phyloP scores from a whole-genome alignment of 495 filamentous ascomycete species.

The Xylaria curta region DNA sequence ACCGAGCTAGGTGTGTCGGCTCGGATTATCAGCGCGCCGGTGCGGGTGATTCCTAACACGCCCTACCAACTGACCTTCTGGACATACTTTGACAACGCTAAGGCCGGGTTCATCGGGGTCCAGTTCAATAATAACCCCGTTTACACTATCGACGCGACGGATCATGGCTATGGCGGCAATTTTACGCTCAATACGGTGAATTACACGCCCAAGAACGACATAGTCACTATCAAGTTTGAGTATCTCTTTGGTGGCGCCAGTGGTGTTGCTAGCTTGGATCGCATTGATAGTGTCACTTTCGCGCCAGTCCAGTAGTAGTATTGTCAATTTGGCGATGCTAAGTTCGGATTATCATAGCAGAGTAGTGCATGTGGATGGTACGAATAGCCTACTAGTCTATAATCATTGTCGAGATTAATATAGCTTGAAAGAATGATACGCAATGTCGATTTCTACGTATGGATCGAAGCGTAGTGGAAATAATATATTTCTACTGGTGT shows the following conservation, averaged over 20 bases:
- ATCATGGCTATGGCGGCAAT: constrained; percentile 3
- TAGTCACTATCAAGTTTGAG: constrained; percentile 17
- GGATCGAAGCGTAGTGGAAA: no score
- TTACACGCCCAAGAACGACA: constrained; percentile 16
- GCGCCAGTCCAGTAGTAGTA: neutral
- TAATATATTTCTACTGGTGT: no score
- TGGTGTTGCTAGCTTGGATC: neutral
- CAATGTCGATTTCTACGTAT: no score
- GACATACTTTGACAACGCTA: constrained; percentile 8
- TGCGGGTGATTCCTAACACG: neutral
- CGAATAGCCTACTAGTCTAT: neutral
- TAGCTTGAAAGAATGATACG: neutral
- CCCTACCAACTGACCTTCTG: constrained; percentile 1
- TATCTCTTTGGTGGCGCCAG: constrained; percentile 2
- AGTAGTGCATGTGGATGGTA: neutral
- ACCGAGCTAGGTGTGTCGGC: neutral
- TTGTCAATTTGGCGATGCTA: neutral
- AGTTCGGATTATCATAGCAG: neutral
- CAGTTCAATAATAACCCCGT: neutral
- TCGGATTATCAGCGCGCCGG: constrained; percentile 1
- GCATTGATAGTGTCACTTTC: constrained; percentile 6
- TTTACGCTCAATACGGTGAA: constrained; percentile 16
- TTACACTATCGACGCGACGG: constrained; percentile 51
- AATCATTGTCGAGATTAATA: neutral
- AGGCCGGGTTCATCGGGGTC: constrained; percentile 10